Conservation (phyloP, 2,329 filamentous ascomycete species). For the Phaeosphaeria sp. region DNA sequence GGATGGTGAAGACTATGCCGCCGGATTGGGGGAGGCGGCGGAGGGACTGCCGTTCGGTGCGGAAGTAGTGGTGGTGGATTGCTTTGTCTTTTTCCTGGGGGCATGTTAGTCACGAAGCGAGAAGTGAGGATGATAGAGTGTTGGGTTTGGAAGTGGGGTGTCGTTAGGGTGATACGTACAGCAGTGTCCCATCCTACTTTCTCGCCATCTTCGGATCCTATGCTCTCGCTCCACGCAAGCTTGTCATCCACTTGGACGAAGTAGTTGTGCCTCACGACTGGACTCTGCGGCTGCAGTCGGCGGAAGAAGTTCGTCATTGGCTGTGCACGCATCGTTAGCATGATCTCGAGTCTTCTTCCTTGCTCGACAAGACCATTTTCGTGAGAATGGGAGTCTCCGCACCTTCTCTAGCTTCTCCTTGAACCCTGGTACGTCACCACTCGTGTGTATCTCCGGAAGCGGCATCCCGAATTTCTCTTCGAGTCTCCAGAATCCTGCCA, state of each 20-base stretch:
- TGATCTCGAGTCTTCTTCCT: too few relatives aligned
- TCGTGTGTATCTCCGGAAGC: slow-evolving; percentile 79
- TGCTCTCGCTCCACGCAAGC: slow-evolving; percentile 77
- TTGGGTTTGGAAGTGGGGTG: background rate
- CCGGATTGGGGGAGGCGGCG: slow-evolving; percentile 53
- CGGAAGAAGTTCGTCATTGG: slow-evolving; percentile 85
- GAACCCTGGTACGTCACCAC: slow-evolving; percentile 76
- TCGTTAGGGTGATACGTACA: background rate
- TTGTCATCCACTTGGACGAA: slow-evolving; percentile 86
- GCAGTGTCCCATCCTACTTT: slow-evolving; percentile 72
- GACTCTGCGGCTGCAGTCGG: slow-evolving; percentile 70
- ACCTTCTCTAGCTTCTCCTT: slow-evolving; percentile 71
- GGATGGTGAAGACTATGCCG: slow-evolving; percentile 73
- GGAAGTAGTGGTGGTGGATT: slow-evolving; percentile 76
- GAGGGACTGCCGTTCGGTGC: slow-evolving; percentile 73
- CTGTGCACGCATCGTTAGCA: background rate
- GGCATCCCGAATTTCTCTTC: slow-evolving; percentile 83
- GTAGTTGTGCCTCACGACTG: slow-evolving; percentile 78
- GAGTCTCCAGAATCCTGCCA: slow-evolving; percentile 84
- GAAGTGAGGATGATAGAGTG: too few relatives aligned
- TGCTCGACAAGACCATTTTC: too few relatives aligned
- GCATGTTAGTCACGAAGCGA: background rate
- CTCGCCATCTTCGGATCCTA: slow-evolving; percentile 73
- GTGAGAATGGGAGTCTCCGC: background rate
- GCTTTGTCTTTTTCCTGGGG: slow-evolving; percentile 32